Evolutionary conservation across 257 asterid genomes (phyloP), one percentile per base, ranked within the genome.

Genomic region (Solanum medicagineum): DNA sequence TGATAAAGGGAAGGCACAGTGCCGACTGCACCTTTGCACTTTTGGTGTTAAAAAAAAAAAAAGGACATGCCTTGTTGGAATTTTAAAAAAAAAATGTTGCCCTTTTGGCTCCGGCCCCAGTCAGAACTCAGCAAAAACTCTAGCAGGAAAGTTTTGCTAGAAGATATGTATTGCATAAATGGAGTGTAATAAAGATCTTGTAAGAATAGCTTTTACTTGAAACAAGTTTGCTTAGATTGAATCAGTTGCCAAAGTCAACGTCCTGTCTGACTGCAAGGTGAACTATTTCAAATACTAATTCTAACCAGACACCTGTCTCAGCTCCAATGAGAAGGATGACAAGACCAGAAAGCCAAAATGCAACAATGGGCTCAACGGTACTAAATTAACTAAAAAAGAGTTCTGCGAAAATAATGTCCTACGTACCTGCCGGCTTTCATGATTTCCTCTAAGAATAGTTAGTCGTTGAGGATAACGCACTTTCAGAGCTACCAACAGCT

Each of bases 401-500:
- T 44, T 69, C 77, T 69, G 24, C 8, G 17, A 49, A 47, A 77
- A 51, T 2, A 16, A 26, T 16, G 13, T 77, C 83, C 15, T 84
- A 29, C 8, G 20, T 79, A 85, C 87, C 84, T 80, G 87, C 66
- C 81, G 87, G 83, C 87, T 85, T 54, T 85, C 87, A 85, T 85
- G 87, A 69, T 85, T 85, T 85, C 87, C 87, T 42, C 87, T 85
- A 42, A 85, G 87, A 85, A 84, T 85, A 63, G 94, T 91, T 80
- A 91, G 84, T 86, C 94, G 88, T 62, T 87, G 94, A 77, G 94
- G 94, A 90, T 90, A 90, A 26, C 94, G 92, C 89, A 91, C 92
- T 87, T 91, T 91, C 87, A 91, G 87, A 88, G 94, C 93, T 86
- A 91, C 94, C 92, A 91, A 87, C 55, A 91, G 91, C 94, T 91